Evolutionary conservation across 2,329 filamentous ascomycete genomes (phyloP), one percentile per base, ranked within the genome.

Genomic region (Scedosporium dehoogii): DNA sequence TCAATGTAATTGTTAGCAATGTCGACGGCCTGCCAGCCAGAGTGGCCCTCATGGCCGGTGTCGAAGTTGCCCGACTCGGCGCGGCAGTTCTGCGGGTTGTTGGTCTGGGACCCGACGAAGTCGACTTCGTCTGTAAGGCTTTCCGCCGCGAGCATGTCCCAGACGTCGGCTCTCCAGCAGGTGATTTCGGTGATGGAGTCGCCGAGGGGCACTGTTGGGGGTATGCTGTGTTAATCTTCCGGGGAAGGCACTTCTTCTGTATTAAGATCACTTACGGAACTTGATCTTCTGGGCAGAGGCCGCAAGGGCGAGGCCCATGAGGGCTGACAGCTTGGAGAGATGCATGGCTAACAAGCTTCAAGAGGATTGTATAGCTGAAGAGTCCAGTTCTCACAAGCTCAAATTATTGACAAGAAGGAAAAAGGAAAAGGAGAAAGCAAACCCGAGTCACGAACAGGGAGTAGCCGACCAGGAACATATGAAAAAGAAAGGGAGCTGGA

Each of bases 111-210:
- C 29, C 77, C 76, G 4, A 78, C 76, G 62, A 76, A 76, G 65
- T 78, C 68, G 62, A 77, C 71, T 56, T 68, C 65, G 55, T 67
- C 64, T 23, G 73, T 68, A 3, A 73, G 63, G 12, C 71, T 71
- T 41, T 71, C 73, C 4, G 67, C 67, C 23, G 69, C 68, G 6
- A 78, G 69, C 63, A 70, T 68, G 64, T 75, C 70, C 76, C 76
- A 78, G 7, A 78, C 68, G 14, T 73, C 63, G 14, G 75, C 69
- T 10, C 76, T 70, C 76, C 76, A 78, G 68, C 77, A 78, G 51
- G 73, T 77, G 59, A 78, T 75, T 64, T 78, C 75, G 2, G 76
- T 79, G 66, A 78, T 76, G 64, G 71, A 74, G 67, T 78, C 76
- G 6, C 76, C 76, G 14, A 78, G 69, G 5, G 73, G 74, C 4